phyloP scores from a whole-genome alignment of 371 early-diverging fungal genomes.

The Mortierella sp. region DNA sequence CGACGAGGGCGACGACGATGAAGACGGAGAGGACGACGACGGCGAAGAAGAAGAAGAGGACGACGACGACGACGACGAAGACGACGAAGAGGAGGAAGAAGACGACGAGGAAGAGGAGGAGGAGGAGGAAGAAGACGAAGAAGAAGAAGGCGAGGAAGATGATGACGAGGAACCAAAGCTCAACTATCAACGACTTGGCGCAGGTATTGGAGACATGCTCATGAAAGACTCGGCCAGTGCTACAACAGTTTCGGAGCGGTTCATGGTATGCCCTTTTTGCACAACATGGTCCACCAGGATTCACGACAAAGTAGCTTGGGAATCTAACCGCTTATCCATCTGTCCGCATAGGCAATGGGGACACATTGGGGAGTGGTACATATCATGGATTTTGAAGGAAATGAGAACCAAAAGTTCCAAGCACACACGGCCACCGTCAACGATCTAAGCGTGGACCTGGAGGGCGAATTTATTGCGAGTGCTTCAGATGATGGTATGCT shows the following conservation, averaged over 20 bases:
- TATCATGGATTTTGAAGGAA: conserved; percentile 93
- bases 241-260: conserved; percentile 81
- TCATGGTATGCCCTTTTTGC: conserved; percentile 68
- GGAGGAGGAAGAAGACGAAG: conserved; percentile 35
- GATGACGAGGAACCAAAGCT: conserved; percentile 89
- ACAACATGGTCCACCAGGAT: background rate
- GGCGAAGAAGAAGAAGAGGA: conserved; percentile 43
- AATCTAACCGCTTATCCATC: background rate
- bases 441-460: conserved; percentile 82
- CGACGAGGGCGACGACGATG: conserved; percentile 24
- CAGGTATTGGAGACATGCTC: conserved; percentile 78
- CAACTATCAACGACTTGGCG: conserved; percentile 86
- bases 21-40: conserved; percentile 54
- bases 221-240: conserved; percentile 87
- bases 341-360: conserved; percentile 78
- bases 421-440: conserved; percentile 87
- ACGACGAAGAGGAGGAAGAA: conserved; percentile 31
- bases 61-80: conserved; percentile 42
- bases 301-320: no score
- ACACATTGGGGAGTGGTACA: conserved; percentile 95
- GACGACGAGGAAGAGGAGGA: conserved; percentile 38
- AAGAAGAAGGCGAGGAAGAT: conserved; percentile 55
- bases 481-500: conserved; percentile 90
- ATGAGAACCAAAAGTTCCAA: conserved; percentile 81
- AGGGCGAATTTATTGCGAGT: conserved; percentile 91